Conservation (phyloP, 202 grass and related monocot genomes). For the Zoysia matrella region DNA sequence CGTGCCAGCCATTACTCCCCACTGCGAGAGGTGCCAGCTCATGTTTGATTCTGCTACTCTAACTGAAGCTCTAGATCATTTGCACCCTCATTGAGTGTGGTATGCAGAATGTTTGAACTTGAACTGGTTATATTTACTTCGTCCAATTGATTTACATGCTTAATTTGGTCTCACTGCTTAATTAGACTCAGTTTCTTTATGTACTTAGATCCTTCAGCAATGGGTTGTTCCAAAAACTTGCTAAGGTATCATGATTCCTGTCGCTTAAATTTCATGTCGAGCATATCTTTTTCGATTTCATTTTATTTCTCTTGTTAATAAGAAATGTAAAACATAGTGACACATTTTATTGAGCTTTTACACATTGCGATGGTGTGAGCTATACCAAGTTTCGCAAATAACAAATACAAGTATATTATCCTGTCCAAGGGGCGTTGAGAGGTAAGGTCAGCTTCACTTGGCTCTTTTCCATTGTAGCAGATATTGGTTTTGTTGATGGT, state of each 20-base stretch:
- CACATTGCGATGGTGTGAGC: no score
- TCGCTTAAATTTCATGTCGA: not conserved
- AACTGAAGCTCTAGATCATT: conserved; percentile 81
- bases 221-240: no score
- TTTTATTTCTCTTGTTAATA: conserved; percentile 37
- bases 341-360: no score
- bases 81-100: conserved; percentile 64
- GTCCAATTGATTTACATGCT: conserved; percentile 58
- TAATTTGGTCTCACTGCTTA: conserved; percentile 45
- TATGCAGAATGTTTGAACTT: conserved; percentile 48
- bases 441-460: no score
- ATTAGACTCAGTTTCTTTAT: conserved; percentile 47
- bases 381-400: no score
- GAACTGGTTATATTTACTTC: conserved; percentile 69
- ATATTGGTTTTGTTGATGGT: conserved; percentile 45
- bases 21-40: conserved; percentile 40
- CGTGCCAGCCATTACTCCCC: no score
- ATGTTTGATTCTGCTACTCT: conserved; percentile 71
- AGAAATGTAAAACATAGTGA: conserved; percentile 43
- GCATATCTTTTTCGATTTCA: conserved; percentile 38
- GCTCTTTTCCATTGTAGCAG: conserved; percentile 45
- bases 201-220: no score
- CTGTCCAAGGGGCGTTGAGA: no score
- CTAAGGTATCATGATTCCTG: no score
- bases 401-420: no score